These are phyloP conservation scores for Fusarium nisikadoi DNA, from an alignment of 2,329 filamentous ascomycete genomes.

Conservation along the genomic window DNA sequence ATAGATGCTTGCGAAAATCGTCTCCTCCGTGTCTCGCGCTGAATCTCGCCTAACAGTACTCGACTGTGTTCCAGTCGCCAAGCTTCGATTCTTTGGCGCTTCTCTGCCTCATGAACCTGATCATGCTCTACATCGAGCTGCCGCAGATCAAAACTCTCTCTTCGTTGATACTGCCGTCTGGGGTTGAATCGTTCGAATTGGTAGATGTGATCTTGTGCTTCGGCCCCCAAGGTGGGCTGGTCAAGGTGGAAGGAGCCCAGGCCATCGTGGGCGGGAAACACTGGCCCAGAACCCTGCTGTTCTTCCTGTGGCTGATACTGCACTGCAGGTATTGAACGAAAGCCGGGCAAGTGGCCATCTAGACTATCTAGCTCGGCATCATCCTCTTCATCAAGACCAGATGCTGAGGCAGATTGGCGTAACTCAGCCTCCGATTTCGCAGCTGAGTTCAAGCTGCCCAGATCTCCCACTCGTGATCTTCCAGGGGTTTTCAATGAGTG, in stretches of 20 bases:
- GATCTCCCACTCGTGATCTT: conserved; percentile 79
- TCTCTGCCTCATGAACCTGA: conserved; percentile 73
- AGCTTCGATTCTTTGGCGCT: conserved; percentile 84
- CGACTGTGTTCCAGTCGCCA: conserved; percentile 94
- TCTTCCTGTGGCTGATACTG: conserved; percentile 39
- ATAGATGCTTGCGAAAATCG: conserved; percentile 68
- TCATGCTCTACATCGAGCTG: conserved; percentile 64
- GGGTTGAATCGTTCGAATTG: conserved; percentile 90
- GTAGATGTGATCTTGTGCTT: conserved; percentile 86
- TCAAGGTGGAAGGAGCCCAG: conserved; percentile 83
- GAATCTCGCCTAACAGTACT: conserved; percentile 86
- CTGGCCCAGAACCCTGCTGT: conserved; percentile 65
- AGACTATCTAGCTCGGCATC: conserved; percentile 90
- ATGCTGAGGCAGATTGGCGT: conserved; percentile 52
- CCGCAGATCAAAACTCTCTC: conserved; percentile 64
- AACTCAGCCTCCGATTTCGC: conserved; percentile 68
- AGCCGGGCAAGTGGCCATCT: conserved; percentile 90
- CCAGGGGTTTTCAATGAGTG: conserved; percentile 72
- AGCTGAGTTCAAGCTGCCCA: conserved; percentile 79
- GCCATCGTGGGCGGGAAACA: conserved; percentile 93
- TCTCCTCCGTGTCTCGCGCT: conserved; percentile 80
- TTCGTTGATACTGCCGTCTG: conserved; percentile 66
- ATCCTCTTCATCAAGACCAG: conserved; percentile 63
- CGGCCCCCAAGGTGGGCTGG: conserved; percentile 61
- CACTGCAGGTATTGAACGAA: conserved; percentile 69